These are phyloP conservation scores for Populus hybrid DNA, from an alignment of 441 rosid species.

Conservation along the genomic window DNA sequence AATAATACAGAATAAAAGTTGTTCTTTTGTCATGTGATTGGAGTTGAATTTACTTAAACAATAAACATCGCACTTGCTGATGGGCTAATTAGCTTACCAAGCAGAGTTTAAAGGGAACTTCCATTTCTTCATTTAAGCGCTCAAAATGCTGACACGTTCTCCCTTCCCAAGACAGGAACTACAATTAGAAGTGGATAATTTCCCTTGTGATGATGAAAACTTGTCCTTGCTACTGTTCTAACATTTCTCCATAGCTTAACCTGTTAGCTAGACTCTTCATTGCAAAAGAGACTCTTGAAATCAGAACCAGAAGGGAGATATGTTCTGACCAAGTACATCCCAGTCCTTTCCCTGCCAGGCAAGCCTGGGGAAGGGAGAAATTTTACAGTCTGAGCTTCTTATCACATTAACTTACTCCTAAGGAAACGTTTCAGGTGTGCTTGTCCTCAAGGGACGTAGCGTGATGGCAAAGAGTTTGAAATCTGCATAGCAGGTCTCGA, in stretches of 20 bases:
- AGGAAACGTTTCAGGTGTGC: no score
- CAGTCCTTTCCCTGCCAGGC: no score
- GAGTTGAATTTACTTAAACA: background rate
- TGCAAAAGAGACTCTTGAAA: background rate
- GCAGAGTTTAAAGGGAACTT: background rate
- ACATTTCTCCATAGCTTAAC: background rate
- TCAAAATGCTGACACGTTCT: background rate
- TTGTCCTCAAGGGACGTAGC: no score
- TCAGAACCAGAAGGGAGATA: background rate
- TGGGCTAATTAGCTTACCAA: background rate
- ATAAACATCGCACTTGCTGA: background rate
- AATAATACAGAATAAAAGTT: background rate
- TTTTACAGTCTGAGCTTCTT: no score
- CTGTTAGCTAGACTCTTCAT: background rate
- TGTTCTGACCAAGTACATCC: no score
- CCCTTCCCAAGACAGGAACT: background rate
- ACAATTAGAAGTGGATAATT: background rate
- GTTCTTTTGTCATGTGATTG: background rate
- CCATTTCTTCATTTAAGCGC: background rate
- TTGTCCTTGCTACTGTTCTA: background rate
- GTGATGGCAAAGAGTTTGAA: no score
- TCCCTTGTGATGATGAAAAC: background rate
- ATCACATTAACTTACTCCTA: no score
- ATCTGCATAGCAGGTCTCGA: no score
- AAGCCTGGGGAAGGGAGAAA: no score